Percentiles rank a stretch among this genome's conserved stretches.
These are phyloP conservation scores for Exophiala bonariae DNA, from an alignment of 2,329 filamentous ascomycete genomes.

Conservation along the genomic window DNA sequence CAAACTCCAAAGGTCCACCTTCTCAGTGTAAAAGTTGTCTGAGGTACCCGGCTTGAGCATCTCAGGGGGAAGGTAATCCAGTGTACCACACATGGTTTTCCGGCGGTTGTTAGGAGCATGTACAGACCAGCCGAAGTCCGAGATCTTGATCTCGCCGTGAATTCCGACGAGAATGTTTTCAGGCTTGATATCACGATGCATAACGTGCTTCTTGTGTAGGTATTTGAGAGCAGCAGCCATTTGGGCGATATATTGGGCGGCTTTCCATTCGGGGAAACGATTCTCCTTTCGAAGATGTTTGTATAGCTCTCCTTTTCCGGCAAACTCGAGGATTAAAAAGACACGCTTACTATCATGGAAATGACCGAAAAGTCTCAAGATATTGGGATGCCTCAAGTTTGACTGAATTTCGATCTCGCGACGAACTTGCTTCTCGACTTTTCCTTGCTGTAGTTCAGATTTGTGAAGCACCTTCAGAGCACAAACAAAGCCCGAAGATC, in stretches of 20 bases:
- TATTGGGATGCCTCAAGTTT: constrained; percentile 82
- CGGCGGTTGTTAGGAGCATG: constrained; percentile 93
- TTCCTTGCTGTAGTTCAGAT: constrained; percentile 74
- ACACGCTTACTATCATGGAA: constrained; percentile 88
- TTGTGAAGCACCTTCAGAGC: constrained; percentile 86
- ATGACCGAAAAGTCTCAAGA: constrained; percentile 79
- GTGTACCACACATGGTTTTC: constrained; percentile 93
- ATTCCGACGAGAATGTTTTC: constrained; percentile 96
- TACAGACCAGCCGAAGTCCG: constrained; percentile 97
- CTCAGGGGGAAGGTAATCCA: constrained; percentile 96
- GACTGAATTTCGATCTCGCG: constrained; percentile 89
- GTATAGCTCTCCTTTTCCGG: constrained; percentile 82
- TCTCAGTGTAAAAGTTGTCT: constrained; percentile 90
- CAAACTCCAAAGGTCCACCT: constrained; percentile 94
- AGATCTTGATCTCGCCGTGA: constrained; percentile 97
- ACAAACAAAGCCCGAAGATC: constrained; percentile 77
- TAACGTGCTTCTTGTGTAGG: constrained; percentile 94
- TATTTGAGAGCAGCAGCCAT: constrained; percentile 90
- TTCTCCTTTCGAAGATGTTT: constrained; percentile 79
- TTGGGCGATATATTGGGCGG: constrained; percentile 82
- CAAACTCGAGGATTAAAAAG: constrained; percentile 84
- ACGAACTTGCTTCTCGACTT: constrained; percentile 82
- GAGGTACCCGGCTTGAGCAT: constrained; percentile 83
- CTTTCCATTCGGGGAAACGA: constrained; percentile 82
- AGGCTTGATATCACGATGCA: constrained; percentile 96